Base-by-base conservation (phyloP, 2,329 filamentous ascomycete genomes). In the Aaosphaeria arxii region DNA sequence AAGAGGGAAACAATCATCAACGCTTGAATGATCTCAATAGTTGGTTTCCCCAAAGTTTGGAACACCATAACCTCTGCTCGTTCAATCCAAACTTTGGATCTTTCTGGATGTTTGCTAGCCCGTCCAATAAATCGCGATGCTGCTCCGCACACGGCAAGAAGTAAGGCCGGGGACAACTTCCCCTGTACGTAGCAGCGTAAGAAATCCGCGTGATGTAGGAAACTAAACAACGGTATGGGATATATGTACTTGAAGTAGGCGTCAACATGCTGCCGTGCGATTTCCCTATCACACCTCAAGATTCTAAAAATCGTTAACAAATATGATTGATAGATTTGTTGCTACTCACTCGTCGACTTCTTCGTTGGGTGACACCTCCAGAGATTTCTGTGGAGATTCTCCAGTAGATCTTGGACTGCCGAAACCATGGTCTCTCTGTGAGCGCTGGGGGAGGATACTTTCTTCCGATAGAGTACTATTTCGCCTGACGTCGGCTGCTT, bases 211-310 rank as follows among this genome's bases (percentile, higher is more conserved):
- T 44, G 50, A 38, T 52, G 50, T 6, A 52, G 40, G 30, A 52
- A 52, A 38, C 44, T 50, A 40, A 47, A 50, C 6, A 38, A 6
- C 24, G 42, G 45, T 4, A 52, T 41, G 7, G 50, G 50, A 24
- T 52, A 47, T 11, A 50, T 48, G 47, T 47, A 50, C 17, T 45
- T 42, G 40, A 50, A 52, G 35, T 47, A 52, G 6, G 47, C 47
- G 11, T 52, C 50, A 36, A 52, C 45, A 31, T 50, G 47, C 6
- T 38, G 47, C 32, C 47, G 33, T 11, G 40, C 42, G 32, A 32
- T 24, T n/a, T 38, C 13, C 17, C 17, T 47, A 6, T 46, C 41
- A 35, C 46, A 47, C 6, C 47, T 44, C 7, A 52, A 42, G 33
- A 50, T 5, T 24, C 39, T 40, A 40, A 11, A 28, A 9, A 28